A percentile compares a stretch with the other conserved stretches of the same genome.
Conservation (phyloP, 1,139 yeast species). For the Pichia sp. region DNA sequence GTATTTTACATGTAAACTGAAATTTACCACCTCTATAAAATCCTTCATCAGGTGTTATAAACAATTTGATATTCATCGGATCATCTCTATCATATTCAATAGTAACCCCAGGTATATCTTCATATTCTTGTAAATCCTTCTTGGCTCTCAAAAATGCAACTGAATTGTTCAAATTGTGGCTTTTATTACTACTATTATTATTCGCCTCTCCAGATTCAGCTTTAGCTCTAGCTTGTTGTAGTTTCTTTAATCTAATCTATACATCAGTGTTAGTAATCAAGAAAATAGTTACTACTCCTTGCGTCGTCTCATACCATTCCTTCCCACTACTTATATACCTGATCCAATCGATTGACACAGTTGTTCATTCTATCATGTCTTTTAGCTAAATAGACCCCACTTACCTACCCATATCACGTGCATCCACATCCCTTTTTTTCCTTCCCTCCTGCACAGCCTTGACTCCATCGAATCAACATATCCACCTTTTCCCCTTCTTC, state of each 20-base stretch:
- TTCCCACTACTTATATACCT: too few relatives aligned
- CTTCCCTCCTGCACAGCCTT: too few relatives aligned
- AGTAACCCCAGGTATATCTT: slow-evolving; percentile 18
- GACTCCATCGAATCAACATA: too few relatives aligned
- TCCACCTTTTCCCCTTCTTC: too few relatives aligned
- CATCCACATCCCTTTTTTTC: too few relatives aligned
- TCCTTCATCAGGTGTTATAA: slow-evolving; percentile 72
- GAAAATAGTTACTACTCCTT: not conserved
- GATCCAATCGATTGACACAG: too few relatives aligned
- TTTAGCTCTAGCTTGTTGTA: slow-evolving; percentile 23
- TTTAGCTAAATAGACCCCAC: too few relatives aligned
- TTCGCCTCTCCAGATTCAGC: slow-evolving; percentile 3
- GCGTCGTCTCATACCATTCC: too few relatives aligned
- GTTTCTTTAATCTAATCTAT: slow-evolving; percentile 24
- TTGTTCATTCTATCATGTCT: too few relatives aligned
- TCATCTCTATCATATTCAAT: slow-evolving; percentile 14
- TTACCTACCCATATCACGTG: too few relatives aligned
- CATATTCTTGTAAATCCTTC: slow-evolving; percentile 27
- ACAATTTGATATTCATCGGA: slow-evolving; percentile 51
- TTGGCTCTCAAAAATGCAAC: slow-evolving; percentile 27
- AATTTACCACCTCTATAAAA: slow-evolving; percentile 66
- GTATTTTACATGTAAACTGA: slow-evolving; percentile 55
- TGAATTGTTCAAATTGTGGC: slow-evolving; percentile 10
- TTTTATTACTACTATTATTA: slow-evolving; percentile 5
- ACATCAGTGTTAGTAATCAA: slow-evolving; percentile 4